Percentiles rank a stretch among this genome's conserved stretches.
phyloP scores from a whole-genome alignment of 495 filamentous ascomycete species.

The Daldinia childiae region DNA sequence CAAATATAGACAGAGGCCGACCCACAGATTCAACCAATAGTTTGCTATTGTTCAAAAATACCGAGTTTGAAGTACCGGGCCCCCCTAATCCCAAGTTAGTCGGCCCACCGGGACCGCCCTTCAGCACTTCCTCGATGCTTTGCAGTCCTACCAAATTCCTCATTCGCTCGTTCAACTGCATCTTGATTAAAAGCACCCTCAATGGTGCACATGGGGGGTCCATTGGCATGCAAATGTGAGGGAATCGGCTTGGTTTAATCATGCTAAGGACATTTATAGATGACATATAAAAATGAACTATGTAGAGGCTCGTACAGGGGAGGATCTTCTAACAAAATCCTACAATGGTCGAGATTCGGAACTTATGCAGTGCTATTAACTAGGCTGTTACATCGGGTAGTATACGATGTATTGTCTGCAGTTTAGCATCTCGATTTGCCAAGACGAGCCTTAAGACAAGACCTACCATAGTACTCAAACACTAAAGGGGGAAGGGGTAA shows the following conservation, averaged over 20 bases:
- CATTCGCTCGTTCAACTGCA: slow-evolving; percentile 22
- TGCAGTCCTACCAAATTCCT: slow-evolving; percentile 17
- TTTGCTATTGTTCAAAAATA: background rate
- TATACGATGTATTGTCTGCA: slow-evolving; percentile 11
- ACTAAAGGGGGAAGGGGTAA: slow-evolving; percentile 14
- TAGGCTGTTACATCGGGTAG: slow-evolving; percentile 4
- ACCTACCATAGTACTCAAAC: background rate
- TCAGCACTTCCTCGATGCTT: slow-evolving; percentile 18
- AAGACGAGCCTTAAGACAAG: background rate
- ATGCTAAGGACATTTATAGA: slow-evolving; percentile 7
- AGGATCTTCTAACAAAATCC: background rate
- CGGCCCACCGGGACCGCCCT: slow-evolving; percentile 17
- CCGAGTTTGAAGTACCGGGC: slow-evolving; percentile 30
- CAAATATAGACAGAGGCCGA: slow-evolving; percentile 32
- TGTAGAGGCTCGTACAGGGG: background rate
- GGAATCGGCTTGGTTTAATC: slow-evolving; percentile 8
- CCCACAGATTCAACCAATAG: slow-evolving; percentile 22
- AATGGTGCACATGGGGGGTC: slow-evolving; percentile 4
- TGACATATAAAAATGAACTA: slow-evolving; percentile 1
- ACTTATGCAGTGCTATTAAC: background rate
- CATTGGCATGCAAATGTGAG: slow-evolving; percentile 14
- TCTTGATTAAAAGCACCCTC: slow-evolving; percentile 17
- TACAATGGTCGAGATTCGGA: background rate
- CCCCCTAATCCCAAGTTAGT: slow-evolving; percentile 28
- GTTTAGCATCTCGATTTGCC: slow-evolving; percentile 3